Base-by-base conservation (phyloP, 2,329 filamentous ascomycete species). In the Ceratocystiopsis minuta region DNA sequence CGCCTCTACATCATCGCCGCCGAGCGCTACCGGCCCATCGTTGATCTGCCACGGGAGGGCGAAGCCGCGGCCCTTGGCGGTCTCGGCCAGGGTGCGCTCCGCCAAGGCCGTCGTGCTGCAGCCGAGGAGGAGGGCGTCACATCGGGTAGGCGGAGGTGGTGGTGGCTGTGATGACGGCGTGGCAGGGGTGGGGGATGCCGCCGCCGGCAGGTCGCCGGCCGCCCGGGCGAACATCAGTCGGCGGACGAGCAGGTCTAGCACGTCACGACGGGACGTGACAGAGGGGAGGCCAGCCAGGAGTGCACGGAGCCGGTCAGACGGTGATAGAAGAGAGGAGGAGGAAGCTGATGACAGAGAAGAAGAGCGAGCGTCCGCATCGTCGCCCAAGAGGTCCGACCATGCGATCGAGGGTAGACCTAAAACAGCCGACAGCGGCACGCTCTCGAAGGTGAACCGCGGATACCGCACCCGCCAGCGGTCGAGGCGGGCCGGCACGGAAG, bases 51-150 rank as follows among this genome's bases (percentile, higher is more conserved):
- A 88, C 1, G 87, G 83, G 16, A 96, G 62, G 5, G 80, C 75
- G 50, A 80, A 86, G 1, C 88, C 90, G 39, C 88, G 72, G 1
- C 90, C 90, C 60, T 94, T 95, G 18, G 88, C 86, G 3, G 88
- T 86, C 60, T 90, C 84, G 7, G 84, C 69, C 14, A 98, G 72
- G 0, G 85, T 83, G 53, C 84, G 77, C 50, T 88, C 84, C 4
- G 90, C 88, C 28, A 98, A 74, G 15, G 78, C 74, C 6, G 86
- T 95, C 16, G 90, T 94, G 49, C 76, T 92, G 59, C 88, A 78
- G 17, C 83, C 87, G 58, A 90, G 79, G 2, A 96, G 60, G 36
- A 96, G 68, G 13, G 75, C 76, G 48, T 79, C 72, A 10, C 24
- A 28, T 10, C 24, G 24, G 5, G n/a, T n/a, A n/a, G n/a, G n/a